Percentiles rank a stretch among this genome's conserved stretches.
Evolutionary conservation across 73 alveolate species (phyloP).

Genomic region (Paramecium pentaurelia): DNA sequence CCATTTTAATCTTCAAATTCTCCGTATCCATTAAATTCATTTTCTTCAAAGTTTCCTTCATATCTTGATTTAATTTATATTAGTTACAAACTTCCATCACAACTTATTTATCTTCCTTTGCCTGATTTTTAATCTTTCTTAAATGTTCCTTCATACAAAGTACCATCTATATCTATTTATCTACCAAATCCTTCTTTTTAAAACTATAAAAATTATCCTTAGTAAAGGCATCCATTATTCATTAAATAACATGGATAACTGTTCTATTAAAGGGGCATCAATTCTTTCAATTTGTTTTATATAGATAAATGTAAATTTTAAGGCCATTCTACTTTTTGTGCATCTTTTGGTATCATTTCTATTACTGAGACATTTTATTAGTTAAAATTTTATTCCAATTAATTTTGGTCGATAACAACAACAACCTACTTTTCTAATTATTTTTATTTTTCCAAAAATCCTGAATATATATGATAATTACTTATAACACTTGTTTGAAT

Average conservation of each 20-base stretch:
- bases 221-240: not conserved
- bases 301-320: not conserved
- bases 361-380: not conserved
- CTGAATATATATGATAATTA: too few relatives aligned
- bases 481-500: too few relatives aligned
- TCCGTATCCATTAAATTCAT: too few relatives aligned
- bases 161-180: slow-evolving; percentile 65
- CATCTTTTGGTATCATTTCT: not conserved
- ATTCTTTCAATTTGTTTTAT: not conserved
- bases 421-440: too few relatives aligned
- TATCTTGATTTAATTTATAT: too few relatives aligned
- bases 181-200: slow-evolving; percentile 50
- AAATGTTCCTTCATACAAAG: slow-evolving; percentile 78
- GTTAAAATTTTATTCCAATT: not conserved
- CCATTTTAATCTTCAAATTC: too few relatives aligned
- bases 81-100: slow-evolving; percentile 67
- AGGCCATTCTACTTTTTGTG: not conserved
- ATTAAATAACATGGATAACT: not conserved
- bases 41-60: too few relatives aligned
- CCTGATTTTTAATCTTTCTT: slow-evolving; percentile 75
- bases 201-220: not conserved
- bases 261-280: not conserved
- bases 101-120: slow-evolving; percentile 73
- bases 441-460: too few relatives aligned
- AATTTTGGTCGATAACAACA: not conserved